Percentiles rank a stretch among this genome's conserved stretches.
These are phyloP conservation scores for Starmerella vaccinii DNA, from an alignment of 805 yeast species.

Conservation along the genomic window DNA sequence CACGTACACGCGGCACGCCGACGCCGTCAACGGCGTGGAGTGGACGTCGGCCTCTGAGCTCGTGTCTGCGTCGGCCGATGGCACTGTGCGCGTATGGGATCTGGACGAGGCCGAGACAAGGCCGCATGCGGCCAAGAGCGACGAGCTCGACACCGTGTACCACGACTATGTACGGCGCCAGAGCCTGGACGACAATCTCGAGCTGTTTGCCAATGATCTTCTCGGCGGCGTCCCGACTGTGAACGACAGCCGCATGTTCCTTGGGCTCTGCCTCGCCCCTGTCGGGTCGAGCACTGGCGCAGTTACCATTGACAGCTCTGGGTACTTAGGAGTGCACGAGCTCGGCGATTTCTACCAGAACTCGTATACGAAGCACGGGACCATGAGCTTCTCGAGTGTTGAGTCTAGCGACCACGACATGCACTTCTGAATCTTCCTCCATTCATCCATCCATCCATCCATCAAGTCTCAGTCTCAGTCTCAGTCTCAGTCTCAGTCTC, in stretches of 20 bases:
- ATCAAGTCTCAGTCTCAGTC: too few species aligned
- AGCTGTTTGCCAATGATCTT: slow-evolving; percentile 22
- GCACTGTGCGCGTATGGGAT: slow-evolving; percentile 61
- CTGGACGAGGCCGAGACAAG: slow-evolving; percentile 24
- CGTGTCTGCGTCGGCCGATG: slow-evolving; percentile 54
- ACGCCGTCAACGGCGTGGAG: slow-evolving; percentile 44
- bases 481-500: too few species aligned
- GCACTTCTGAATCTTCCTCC: not conserved
- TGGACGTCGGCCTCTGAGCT: slow-evolving; percentile 47
- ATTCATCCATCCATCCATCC: not conserved
- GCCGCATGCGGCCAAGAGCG: not conserved
- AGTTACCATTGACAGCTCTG: slow-evolving; percentile 28
- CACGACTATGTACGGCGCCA: slow-evolving; percentile 26
- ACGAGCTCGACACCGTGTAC: slow-evolving; percentile 20
- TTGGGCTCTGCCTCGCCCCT: slow-evolving; percentile 22
- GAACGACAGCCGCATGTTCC: slow-evolving; percentile 26
- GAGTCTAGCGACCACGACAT: not conserved
- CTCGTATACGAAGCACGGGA: slow-evolving; percentile 3
- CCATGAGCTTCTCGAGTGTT: not conserved
- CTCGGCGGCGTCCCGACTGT: slow-evolving; percentile 22
- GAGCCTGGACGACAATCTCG: slow-evolving; percentile 18
- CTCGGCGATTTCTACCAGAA: slow-evolving; percentile 13
- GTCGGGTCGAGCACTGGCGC: slow-evolving; percentile 20
- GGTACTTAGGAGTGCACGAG: slow-evolving; percentile 30
- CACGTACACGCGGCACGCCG: slow-evolving; percentile 46